Evolutionary conservation across 129 eudicot genomes (phyloP).

Genomic region (Silybum marianum): DNA sequence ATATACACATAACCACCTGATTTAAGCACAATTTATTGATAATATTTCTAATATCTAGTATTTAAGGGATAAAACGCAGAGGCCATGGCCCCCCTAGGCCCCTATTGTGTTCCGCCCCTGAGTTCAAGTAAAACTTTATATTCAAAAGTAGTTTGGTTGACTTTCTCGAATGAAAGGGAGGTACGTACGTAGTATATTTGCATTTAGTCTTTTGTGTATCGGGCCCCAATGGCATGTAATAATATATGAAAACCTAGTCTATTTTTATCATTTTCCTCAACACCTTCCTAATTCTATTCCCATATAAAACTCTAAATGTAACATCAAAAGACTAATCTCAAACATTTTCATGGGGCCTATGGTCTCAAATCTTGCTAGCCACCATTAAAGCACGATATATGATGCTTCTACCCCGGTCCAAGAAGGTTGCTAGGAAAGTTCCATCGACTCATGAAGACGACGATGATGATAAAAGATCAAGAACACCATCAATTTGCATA

Average conservation of each 20-base stretch:
- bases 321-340: neutral
- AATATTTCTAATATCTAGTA: too few species aligned
- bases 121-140: too few species aligned
- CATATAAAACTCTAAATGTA: too few species aligned
- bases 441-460: neutral
- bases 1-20: too few species aligned
- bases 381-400: neutral
- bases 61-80: too few species aligned
- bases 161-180: too few species aligned
- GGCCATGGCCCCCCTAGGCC: too few species aligned
- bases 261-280: neutral
- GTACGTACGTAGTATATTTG: neutral
- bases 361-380: neutral
- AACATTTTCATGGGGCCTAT: too few species aligned
- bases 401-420: neutral
- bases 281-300: neutral
- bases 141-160: neutral
- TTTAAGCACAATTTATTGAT: too few species aligned
- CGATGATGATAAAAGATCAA: neutral
- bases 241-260: neutral
- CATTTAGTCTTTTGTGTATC: neutral
- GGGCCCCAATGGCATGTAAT: neutral
- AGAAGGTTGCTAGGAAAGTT: neutral
- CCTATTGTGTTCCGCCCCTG: too few species aligned
- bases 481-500: neutral